Base-by-base conservation (phyloP, 2,329 filamentous ascomycete genomes). In the Colletotrichum trifolii region DNA sequence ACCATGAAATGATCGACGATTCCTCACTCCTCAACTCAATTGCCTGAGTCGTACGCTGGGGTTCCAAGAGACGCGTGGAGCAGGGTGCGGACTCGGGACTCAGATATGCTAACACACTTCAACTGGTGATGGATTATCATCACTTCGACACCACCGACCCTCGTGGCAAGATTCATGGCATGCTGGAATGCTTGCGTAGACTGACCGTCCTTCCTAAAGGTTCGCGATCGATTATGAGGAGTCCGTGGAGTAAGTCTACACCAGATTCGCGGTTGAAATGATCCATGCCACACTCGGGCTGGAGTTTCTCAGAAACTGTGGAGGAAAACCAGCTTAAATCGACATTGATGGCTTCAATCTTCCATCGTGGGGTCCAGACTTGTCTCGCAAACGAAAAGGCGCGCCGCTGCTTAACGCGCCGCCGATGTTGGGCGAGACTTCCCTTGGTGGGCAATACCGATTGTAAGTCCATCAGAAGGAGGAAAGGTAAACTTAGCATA, bases 111-210 rank as follows among this genome's bases (percentile, higher is more conserved):
- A 40, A 46, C 56, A 36, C 52, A 3, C 25, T 59, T 3, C 38
- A 36, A 13, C 34, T 59, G 17, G 56, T 38, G 15, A n/a, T 40
- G 1, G 33, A 46, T 12, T 55, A 55, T 17, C 48, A 49, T 17
- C 59, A 68, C 12, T 62, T 69, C 42, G 47, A 62, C 34, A 59
- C 64, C 34, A 62, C 58, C 2, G 55, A 71, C n/a, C 64, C 68
- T 2, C 59, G 66, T 3, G 69, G 69, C 58, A 68, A 68, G n/a
- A 50, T 69, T 11, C 69, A 64, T 25, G 69, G 48, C 12, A 50
- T 71, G 38, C 45, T 68, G 7, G 67, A 66, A 25, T 25, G 4
- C 25, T 25, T 17, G 59, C 70, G n/a, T 45, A 50, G 38, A 49
- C n/a, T n/a, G 25, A 8, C 36, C 42, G 25, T 34, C 34, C 34